A percentile compares a stretch with the other conserved stretches of the same genome.
Evolutionary conservation across 2,329 filamentous ascomycete genomes (phyloP).

Genomic region (Pseudocercospora eumusae): DNA sequence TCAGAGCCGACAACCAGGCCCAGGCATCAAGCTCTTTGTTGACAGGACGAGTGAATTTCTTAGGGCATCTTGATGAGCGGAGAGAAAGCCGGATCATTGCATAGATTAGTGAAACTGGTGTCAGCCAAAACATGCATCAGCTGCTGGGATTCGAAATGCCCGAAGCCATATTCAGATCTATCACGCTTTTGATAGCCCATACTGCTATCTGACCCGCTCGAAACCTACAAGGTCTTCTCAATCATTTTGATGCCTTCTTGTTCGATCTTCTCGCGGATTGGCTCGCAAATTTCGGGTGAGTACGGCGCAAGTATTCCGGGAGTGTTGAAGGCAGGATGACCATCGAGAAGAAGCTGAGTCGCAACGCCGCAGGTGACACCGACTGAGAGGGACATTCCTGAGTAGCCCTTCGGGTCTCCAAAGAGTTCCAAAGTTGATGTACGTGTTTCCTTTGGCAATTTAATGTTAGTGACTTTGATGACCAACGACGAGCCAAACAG

Average conservation of each 20-base stretch:
- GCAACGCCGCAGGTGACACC: neutral
- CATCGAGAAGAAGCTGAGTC: neutral
- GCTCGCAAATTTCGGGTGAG: neutral
- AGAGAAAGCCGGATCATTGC: neutral
- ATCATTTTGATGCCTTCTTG: slow-evolving; percentile 2
- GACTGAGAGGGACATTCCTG: neutral
- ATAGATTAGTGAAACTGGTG: neutral
- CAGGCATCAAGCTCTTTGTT: neutral
- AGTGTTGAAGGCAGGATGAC: neutral
- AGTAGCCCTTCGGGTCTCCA: neutral
- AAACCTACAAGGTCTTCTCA: neutral
- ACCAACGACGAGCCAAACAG: neutral
- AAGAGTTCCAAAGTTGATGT: neutral
- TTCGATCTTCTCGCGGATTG: neutral
- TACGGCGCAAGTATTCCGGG: neutral
- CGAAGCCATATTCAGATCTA: neutral
- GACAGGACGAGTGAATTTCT: neutral
- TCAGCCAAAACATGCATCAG: no score
- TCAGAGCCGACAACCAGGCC: neutral
- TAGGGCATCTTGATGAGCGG: neutral
- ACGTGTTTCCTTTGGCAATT: neutral
- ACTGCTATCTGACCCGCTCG: no score
- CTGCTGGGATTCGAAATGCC: no score
- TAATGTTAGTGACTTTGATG: neutral
- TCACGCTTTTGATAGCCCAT: no score